Evolutionary conservation across 768 basidiomycete species (phyloP).

Genomic region (Flagelloscypha sp.): DNA sequence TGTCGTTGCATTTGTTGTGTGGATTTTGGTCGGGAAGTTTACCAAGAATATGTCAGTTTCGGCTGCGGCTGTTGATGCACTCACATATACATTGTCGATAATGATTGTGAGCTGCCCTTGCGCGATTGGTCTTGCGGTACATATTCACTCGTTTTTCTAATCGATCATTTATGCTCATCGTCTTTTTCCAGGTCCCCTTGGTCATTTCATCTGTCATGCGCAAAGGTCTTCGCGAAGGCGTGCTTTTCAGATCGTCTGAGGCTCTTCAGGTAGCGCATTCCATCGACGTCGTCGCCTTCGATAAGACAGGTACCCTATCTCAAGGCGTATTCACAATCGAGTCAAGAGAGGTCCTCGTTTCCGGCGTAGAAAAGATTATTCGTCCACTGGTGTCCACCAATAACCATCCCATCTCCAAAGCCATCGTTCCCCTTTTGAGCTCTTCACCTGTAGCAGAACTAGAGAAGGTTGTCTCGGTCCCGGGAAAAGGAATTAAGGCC

Average conservation of each 20-base stretch:
- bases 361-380: conserved; percentile 18
- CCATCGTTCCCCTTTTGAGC: conserved; percentile 23
- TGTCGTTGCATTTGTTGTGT: conserved; percentile 26
- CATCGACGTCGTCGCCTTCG: conserved; percentile 39
- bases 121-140: conserved; percentile 29
- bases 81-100: conserved; percentile 45
- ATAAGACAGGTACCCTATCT: conserved; percentile 57
- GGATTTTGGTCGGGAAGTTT: conserved; percentile 25
- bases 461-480: conserved; percentile 21
- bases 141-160: conserved; percentile 15
- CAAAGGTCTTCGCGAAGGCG: conserved; percentile 12
- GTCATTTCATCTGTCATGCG: conserved; percentile 14
- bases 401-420: conserved; percentile 27
- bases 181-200: conserved; percentile 17
- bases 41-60: conserved; percentile 18
- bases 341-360: conserved; percentile 18
- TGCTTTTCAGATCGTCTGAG: conserved; percentile 29
- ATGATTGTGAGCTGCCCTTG: conserved; percentile 50
- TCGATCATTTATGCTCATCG: not conserved
- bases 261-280: conserved; percentile 37
- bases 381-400: conserved; percentile 23
- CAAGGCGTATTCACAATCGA: conserved; percentile 31
- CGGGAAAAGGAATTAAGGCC: conserved; percentile 28
- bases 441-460: conserved; percentile 7
- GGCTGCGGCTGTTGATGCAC: conserved; percentile 23